These are phyloP conservation scores for Xylariaceae sp. DNA, from an alignment of 2,329 filamentous ascomycete species.

Conservation along the genomic window DNA sequence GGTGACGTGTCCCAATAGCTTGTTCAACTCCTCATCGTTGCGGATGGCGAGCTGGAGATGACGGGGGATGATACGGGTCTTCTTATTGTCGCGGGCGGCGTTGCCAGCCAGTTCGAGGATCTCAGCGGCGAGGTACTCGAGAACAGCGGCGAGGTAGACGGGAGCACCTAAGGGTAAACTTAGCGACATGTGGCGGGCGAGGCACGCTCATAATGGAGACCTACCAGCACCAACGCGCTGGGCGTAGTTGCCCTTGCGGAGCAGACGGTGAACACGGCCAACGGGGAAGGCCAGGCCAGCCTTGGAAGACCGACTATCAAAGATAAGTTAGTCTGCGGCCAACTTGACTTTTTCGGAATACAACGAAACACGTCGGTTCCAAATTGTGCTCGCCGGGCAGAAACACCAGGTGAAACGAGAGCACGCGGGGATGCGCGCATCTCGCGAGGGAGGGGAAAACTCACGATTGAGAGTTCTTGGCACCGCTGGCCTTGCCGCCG, in stretches of 20 bases:
- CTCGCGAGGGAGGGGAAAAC: conserved; percentile 38
- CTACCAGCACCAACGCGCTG: conserved; percentile 90
- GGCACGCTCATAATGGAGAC: conserved; percentile 29
- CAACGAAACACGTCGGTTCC: no score
- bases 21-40: conserved; percentile 99
- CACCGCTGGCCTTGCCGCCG: conserved; percentile 98
- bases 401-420: neutral
- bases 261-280: conserved; percentile 97
- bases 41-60: conserved; percentile 98
- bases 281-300: conserved; percentile 98
- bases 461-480: conserved; percentile 99
- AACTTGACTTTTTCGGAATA: neutral
- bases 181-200: neutral
- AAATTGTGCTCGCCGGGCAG: conserved; percentile 2
- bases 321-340: conserved; percentile 34
- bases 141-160: conserved; percentile 93
- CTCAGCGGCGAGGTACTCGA: conserved; percentile 97
- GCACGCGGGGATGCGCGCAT: neutral
- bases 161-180: conserved; percentile 57
- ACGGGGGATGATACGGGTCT: conserved; percentile 99
- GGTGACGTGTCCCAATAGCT: conserved; percentile 91
- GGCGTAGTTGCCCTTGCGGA: conserved; percentile 99
- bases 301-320: conserved; percentile 87
- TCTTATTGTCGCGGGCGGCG: conserved; percentile 99
- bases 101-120: conserved; percentile 99